These are phyloP conservation scores for Candolleomyces efflorescens DNA, from an alignment of 768 basidiomycete species.

Conservation along the genomic window DNA sequence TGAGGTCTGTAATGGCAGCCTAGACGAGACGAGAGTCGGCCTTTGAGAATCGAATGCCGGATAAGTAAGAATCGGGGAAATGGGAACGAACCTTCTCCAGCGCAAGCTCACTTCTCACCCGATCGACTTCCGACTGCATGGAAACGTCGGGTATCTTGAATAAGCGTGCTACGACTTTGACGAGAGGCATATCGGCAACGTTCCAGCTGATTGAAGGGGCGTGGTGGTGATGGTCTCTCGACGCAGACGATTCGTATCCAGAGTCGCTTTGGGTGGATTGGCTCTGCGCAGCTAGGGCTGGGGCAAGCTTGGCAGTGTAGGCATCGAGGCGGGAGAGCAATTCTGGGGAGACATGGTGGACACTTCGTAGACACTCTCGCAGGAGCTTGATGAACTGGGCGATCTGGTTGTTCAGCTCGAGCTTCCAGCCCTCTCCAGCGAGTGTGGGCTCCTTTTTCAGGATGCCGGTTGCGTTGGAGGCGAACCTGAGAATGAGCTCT, in stretches of 20 bases:
- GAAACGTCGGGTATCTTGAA: constrained; percentile 72
- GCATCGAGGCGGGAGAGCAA: constrained; percentile 76
- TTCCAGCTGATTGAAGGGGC: constrained; percentile 35
- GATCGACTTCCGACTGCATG: constrained; percentile 71
- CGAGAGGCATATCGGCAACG: constrained; percentile 76
- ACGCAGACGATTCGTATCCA: constrained; percentile 59
- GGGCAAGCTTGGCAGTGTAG: constrained; percentile 78
- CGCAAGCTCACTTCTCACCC: constrained; percentile 53
- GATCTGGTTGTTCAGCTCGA: constrained; percentile 90
- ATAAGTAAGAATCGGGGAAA: background rate
- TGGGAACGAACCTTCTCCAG: constrained; percentile 62
- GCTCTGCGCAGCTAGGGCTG: constrained; percentile 35
- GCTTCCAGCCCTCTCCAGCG: constrained; percentile 86
- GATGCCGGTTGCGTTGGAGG: constrained; percentile 82
- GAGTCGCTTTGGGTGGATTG: constrained; percentile 47
- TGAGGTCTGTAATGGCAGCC: constrained; percentile 85
- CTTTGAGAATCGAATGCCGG: constrained; percentile 3
- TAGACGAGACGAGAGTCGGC: constrained; percentile 25
- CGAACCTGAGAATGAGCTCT: constrained; percentile 95
- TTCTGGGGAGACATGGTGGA: constrained; percentile 81
- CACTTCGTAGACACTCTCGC: constrained; percentile 67
- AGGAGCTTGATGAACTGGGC: constrained; percentile 84
- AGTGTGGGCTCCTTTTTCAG: constrained; percentile 88
- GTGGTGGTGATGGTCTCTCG: constrained; percentile 32
- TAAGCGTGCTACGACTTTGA: constrained; percentile 59